Conservation (phyloP, 495 filamentous ascomycete genomes). For the Umbilicaria muhlenbergii region DNA sequence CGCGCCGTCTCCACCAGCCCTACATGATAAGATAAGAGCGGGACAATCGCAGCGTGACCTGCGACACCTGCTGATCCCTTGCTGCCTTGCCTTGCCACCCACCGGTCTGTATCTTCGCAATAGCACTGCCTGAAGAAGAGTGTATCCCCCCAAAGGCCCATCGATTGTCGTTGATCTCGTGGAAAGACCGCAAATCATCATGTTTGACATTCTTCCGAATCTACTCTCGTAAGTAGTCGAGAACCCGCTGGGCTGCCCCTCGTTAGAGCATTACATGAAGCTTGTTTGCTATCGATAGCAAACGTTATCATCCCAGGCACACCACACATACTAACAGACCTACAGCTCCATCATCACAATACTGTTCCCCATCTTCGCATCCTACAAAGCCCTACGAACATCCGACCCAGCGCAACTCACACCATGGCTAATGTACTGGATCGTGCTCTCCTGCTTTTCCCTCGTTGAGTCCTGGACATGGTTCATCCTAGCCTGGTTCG, state of each 20-base stretch:
- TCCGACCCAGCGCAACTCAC: slow-evolving; percentile 79
- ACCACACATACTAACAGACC: slow-evolving; percentile 11
- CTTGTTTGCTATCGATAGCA: slow-evolving; percentile 3
- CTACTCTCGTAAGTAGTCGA: slow-evolving; percentile 14
- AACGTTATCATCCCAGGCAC: neutral
- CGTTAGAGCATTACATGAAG: neutral
- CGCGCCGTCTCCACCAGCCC: too few relatives aligned
- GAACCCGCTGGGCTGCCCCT: slow-evolving; percentile 5
- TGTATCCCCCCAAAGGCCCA: too few relatives aligned
- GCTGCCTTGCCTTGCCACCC: too few relatives aligned
- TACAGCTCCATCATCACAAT: slow-evolving; percentile 65
- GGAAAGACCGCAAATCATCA: slow-evolving; percentile 18
- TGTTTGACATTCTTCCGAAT: slow-evolving; percentile 28
- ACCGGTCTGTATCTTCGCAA: too few relatives aligned
- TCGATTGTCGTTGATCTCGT: too few relatives aligned
- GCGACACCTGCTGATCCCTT: too few relatives aligned
- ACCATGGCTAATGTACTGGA: slow-evolving; percentile 99
- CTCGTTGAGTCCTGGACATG: slow-evolving; percentile 76
- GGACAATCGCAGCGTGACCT: too few relatives aligned
- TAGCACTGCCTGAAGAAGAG: too few relatives aligned
- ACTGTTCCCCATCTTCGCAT: slow-evolving; percentile 91
- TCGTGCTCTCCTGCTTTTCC: slow-evolving; percentile 67
- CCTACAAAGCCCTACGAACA: slow-evolving; percentile 93
- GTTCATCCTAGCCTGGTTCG: slow-evolving; percentile 70
- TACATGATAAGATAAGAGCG: too few relatives aligned